These are phyloP conservation scores for Gnetum montanum DNA, from an alignment of 75 land plant species.

Conservation along the genomic window DNA sequence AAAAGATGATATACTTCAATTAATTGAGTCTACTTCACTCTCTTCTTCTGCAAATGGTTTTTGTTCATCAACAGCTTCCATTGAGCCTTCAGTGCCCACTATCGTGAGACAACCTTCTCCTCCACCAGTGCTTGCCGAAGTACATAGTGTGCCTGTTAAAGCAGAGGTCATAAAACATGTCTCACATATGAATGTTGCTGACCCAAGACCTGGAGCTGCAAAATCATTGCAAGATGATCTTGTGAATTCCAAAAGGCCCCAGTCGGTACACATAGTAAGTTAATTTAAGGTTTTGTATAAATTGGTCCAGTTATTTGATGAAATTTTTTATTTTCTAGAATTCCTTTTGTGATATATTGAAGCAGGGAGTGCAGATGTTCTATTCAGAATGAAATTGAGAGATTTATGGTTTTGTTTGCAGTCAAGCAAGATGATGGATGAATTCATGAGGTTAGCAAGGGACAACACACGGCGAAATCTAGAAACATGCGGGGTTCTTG, in stretches of 20 bases:
- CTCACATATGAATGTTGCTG: conserved; percentile 42
- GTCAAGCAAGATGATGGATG: conserved; percentile 85
- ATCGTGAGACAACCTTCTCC: conserved; percentile 77
- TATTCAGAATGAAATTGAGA: not conserved
- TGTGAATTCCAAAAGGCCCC: conserved; percentile 41
- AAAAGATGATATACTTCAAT: conserved; percentile 16
- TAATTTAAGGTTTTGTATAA: too few relatives aligned
- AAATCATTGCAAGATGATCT: conserved; percentile 31
- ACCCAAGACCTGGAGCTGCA: conserved; percentile 30
- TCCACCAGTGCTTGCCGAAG: conserved; percentile 78
- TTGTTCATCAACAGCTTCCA: conserved; percentile 18
- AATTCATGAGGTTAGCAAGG: conserved; percentile 73
- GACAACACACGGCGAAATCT: conserved; percentile 59
- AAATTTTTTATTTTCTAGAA: too few relatives aligned
- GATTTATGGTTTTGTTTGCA: conserved; percentile 25
- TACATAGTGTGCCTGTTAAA: conserved; percentile 32
- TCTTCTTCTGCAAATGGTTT: too few relatives aligned
- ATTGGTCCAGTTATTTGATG: conserved; percentile 1
- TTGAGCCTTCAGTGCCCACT: conserved; percentile 25
- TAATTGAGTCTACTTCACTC: conserved; percentile 16
- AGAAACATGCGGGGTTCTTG: conserved; percentile 92
- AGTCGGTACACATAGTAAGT: conserved; percentile 73
- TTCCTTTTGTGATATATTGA: not conserved
- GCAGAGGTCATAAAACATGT: conserved; percentile 23
- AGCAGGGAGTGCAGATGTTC: not conserved